A percentile compares a stretch with the other conserved stretches of the same genome.
Conservation (phyloP, 2,329 filamentous ascomycete species). For the Stagonosporopsis vannaccii region DNA sequence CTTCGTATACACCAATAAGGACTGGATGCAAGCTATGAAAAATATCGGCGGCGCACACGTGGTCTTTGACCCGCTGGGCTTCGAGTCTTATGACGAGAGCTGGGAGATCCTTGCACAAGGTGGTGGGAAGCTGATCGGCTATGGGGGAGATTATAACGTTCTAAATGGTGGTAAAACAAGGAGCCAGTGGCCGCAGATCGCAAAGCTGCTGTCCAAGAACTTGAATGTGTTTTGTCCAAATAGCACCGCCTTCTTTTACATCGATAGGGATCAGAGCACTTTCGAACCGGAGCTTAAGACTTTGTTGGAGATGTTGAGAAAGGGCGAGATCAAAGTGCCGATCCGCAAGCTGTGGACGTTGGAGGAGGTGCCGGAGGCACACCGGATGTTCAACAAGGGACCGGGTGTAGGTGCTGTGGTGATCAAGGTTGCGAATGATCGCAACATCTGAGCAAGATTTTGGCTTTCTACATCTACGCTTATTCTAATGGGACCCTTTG, state of each 20-base stretch:
- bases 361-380: conserved; percentile 39
- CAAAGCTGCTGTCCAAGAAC: conserved; percentile 36
- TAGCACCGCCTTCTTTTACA: conserved; percentile 39
- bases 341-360: conserved; percentile 38
- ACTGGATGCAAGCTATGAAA: conserved; percentile 58
- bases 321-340: conserved; percentile 33
- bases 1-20: conserved; percentile 59
- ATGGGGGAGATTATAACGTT: conserved; percentile 35
- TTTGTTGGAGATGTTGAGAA: conserved; percentile 26
- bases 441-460: neutral
- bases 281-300: conserved; percentile 36
- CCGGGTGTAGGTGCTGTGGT: conserved; percentile 39
- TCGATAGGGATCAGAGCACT: conserved; percentile 32
- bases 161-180: conserved; percentile 31
- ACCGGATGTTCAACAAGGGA: conserved; percentile 34
- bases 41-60: conserved; percentile 56
- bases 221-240: conserved; percentile 33
- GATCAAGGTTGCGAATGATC: conserved; percentile 25
- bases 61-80: conserved; percentile 60
- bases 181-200: conserved; percentile 24
- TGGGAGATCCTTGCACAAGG: conserved; percentile 52
- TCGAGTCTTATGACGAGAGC: conserved; percentile 60
- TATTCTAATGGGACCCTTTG: too few relatives aligned
- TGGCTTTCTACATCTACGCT: neutral
- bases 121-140: conserved; percentile 48